Evolutionary conservation across 75 land plant species (phyloP).

Genomic region (Chamaecyparis obtusa): DNA sequence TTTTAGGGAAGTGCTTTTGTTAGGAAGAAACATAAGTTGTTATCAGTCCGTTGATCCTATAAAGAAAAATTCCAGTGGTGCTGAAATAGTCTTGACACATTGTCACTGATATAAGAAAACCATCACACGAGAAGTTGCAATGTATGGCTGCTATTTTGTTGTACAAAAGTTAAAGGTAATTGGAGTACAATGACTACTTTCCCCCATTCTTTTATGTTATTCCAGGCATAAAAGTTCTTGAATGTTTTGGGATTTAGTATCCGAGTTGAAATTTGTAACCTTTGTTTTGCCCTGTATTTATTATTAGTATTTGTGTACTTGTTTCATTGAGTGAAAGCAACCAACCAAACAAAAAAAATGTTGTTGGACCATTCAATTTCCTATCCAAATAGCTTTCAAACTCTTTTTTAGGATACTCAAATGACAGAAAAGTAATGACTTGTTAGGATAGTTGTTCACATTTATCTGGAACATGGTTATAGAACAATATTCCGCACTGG

Average conservation of each 20-base stretch:
- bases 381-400: background rate
- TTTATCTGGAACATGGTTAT: background rate
- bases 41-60: background rate
- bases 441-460: background rate
- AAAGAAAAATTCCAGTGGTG: background rate
- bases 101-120: background rate
- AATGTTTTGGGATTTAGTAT: background rate
- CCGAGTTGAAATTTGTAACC: background rate
- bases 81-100: background rate
- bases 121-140: background rate
- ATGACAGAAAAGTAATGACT: background rate
- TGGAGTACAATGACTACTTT: background rate
- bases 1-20: background rate
- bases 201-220: background rate
- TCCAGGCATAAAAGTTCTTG: background rate
- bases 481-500: background rate
- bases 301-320: background rate
- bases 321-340: background rate
- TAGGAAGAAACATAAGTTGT: background rate
- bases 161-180: background rate
- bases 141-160: background rate
- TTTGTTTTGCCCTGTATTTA: background rate
- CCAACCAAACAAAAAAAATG: background rate
- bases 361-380: background rate
- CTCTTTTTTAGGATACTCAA: background rate